phyloP scores from a whole-genome alignment of 441 rosid genomes.

The Hypseocharis bilobata region DNA sequence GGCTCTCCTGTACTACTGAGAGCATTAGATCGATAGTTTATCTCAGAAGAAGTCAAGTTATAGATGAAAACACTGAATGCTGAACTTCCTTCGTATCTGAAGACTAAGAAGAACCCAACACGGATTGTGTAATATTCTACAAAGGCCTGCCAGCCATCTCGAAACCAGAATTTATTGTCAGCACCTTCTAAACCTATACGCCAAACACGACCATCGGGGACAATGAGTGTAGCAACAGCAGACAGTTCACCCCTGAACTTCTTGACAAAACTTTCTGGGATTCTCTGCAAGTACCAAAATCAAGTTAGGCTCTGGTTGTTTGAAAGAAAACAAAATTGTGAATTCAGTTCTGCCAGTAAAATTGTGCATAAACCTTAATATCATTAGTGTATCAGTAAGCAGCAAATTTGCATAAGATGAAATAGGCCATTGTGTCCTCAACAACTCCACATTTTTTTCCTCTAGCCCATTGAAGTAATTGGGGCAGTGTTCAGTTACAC shows the following conservation, averaged over 20 bases:
- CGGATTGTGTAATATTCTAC: slow-evolving; percentile 69
- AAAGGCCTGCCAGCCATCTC: slow-evolving; percentile 89
- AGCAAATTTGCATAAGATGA: not conserved
- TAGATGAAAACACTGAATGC: slow-evolving; percentile 72
- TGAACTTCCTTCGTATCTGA: slow-evolving; percentile 84
- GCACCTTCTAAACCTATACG: slow-evolving; percentile 65
- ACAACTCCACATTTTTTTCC: no score
- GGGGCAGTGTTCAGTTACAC: no score
- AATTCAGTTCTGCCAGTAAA: not conserved
- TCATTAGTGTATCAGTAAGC: not conserved
- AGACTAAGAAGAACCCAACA: slow-evolving; percentile 75
- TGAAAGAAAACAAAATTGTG: not conserved
- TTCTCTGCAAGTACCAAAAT: slow-evolving; percentile 55
- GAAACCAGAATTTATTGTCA: slow-evolving; percentile 77
- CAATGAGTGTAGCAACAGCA: slow-evolving; percentile 62
- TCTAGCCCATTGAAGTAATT: no score
- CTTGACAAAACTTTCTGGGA: slow-evolving; percentile 81
- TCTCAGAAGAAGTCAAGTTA: slow-evolving; percentile 72
- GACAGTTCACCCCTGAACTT: slow-evolving; percentile 72
- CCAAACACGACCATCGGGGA: slow-evolving; percentile 81
- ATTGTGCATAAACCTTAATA: slow-evolving; percentile 4
- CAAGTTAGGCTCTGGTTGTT: slow-evolving; percentile 20
- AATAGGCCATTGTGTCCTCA: not conserved
- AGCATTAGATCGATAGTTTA: slow-evolving; percentile 60
- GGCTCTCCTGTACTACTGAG: slow-evolving; percentile 30